Evolutionary conservation across 257 asterid species (phyloP).

Genomic region (Solanum pinnatisectum): DNA sequence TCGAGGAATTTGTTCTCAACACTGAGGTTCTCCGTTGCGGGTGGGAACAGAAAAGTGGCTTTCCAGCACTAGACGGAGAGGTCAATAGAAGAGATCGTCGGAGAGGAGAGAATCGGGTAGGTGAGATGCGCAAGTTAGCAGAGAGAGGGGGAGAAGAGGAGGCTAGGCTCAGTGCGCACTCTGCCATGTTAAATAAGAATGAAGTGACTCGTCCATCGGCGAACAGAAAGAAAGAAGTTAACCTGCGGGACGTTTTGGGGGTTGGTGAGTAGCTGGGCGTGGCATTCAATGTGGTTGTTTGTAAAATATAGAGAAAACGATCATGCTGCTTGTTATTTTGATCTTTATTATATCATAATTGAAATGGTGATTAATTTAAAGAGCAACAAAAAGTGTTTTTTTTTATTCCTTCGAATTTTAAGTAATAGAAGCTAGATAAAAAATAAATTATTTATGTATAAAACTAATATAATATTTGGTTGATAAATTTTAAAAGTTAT

Average conservation of each 20-base stretch:
- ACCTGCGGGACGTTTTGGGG: neutral
- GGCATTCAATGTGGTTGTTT: neutral
- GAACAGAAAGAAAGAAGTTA: neutral
- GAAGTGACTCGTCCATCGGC: neutral
- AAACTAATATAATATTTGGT: no score
- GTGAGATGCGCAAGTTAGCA: neutral
- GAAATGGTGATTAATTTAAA: no score
- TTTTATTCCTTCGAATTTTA: no score
- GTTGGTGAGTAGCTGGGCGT: neutral
- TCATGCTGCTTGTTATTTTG: neutral
- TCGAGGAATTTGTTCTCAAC: neutral
- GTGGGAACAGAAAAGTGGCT: slow-evolving; percentile 9
- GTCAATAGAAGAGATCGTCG: slow-evolving; percentile 22
- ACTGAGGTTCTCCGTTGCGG: neutral
- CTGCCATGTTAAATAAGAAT: neutral
- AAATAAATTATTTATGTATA: no score
- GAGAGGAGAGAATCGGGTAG: slow-evolving; percentile 6
- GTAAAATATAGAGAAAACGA: neutral
- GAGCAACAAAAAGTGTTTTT: neutral
- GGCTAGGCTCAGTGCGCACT: slow-evolving; percentile 19
- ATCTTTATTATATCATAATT: no score
- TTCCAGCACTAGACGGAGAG: slow-evolving; percentile 6
- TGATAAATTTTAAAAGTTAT: no score
- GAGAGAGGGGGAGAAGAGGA: slow-evolving; percentile 16
- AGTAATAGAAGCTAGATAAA: no score